Percentiles rank a stretch among this genome's conserved stretches.
Evolutionary conservation across 441 rosid species (phyloP).

Genomic region (Omphalea diandra): DNA sequence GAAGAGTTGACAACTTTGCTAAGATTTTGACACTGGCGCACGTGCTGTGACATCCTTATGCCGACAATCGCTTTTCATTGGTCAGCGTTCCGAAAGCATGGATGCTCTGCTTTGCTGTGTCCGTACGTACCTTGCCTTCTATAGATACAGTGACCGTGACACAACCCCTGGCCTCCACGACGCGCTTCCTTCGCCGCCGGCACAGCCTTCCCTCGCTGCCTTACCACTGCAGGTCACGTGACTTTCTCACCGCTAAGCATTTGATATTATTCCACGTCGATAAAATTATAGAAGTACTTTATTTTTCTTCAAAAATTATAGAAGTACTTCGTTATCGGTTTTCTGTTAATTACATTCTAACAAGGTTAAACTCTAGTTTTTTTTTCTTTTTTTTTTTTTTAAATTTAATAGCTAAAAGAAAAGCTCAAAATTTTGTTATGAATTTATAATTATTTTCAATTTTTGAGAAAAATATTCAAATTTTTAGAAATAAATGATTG

Average conservation of each 20-base stretch:
- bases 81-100: conserved; percentile 16
- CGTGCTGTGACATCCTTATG: conserved; percentile 25
- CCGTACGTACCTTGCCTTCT: background rate
- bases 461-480: too few species aligned
- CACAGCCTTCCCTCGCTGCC: conserved; percentile 20
- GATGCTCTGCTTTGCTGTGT: background rate
- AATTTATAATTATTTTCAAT: too few species aligned
- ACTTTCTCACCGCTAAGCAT: background rate
- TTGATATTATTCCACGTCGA: too few species aligned
- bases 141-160: background rate
- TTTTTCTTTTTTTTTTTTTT: too few species aligned
- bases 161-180: background rate
- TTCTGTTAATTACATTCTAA: too few species aligned
- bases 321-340: too few species aligned
- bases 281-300: too few species aligned
- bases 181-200: conserved; percentile 27
- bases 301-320: too few species aligned
- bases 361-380: too few species aligned
- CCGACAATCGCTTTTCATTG: conserved; percentile 36
- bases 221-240: conserved; percentile 18
- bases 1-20: conserved; percentile 16
- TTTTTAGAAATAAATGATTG: too few species aligned
- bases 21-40: conserved; percentile 1
- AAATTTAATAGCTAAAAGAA: too few species aligned
- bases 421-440: too few species aligned